Conservation (phyloP, 139 green algal species). For the Picochlorum sp. region DNA sequence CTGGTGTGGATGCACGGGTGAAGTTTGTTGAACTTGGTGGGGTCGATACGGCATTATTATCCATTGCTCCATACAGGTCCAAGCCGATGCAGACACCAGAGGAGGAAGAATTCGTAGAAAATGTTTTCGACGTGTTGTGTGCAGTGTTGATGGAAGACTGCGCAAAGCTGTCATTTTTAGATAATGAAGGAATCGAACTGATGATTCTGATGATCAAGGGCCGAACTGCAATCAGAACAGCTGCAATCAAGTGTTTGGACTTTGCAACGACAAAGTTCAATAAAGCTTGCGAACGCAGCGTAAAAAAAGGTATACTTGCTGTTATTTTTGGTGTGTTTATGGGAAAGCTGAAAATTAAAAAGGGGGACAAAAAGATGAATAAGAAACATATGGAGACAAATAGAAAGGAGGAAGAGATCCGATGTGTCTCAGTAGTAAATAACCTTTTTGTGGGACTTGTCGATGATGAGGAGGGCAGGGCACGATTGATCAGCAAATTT, state of each 20-base stretch:
- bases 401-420: conserved; percentile 77
- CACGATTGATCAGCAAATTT: conserved; percentile 90
- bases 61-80: conserved; percentile 11
- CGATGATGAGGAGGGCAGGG: conserved; percentile 34
- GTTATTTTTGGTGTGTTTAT: conserved; percentile 92
- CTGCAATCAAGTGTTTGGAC: conserved; percentile 78
- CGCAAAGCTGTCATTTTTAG: conserved; percentile 56
- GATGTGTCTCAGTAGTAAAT: conserved; percentile 70
- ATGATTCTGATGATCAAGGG: conserved; percentile 86
- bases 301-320: conserved; percentile 70
- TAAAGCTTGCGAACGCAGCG: conserved; percentile 49
- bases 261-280: conserved; percentile 70
- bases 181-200: conserved; percentile 69
- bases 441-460: conserved; percentile 46
- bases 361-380: neutral
- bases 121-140: conserved; percentile 85
- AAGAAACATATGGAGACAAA: conserved; percentile 32
- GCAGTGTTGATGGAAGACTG: conserved; percentile 60
- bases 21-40: conserved; percentile 1
- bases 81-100: conserved; percentile 38
- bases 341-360: conserved; percentile 64
- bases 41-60: conserved; percentile 6
- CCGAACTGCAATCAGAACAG: conserved; percentile 51
- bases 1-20: neutral
- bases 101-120: conserved; percentile 79